Evolutionary conservation across 257 asterid genomes (phyloP), one percentile per base, ranked within the genome.

Genomic region (Ballota nigra): DNA sequence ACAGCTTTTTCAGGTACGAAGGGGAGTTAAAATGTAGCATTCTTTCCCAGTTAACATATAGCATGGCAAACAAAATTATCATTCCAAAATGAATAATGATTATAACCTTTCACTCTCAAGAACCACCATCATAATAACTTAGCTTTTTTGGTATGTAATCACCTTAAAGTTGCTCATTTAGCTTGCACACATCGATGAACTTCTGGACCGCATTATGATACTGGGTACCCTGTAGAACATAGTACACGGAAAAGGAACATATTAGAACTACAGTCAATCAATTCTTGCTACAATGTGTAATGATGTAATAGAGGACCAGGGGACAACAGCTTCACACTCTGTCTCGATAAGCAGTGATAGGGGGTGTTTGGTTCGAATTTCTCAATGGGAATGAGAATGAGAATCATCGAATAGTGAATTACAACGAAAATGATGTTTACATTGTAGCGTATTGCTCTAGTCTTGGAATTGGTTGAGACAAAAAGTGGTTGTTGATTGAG

Each of bases 181-280:
- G 92, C 83, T 91, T 91, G 88, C 97, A 94, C 12, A 94, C 92
- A 77, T 88, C 85, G 26, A 91, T 83, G 81, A 94, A 91, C 79
- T 86, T 91, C 84, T 91, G 96, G 51, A 94, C 85, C 2, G 97
- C 99, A 69, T 92, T 94, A 81, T 81, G 97, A 79, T 94, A 94
- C 74, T 91, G 97, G 8, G 97, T 88, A 23, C 97, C 98, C 99
- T 94, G 87, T 63, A 23, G 0, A 8, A 2, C 45, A 5, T 10
- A 22, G 61, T 8, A 19, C 2, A 55, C 24, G 16, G 11, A 22
- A 22, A 22, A 53, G 13, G 16, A 80, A 53, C 34, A 23, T 45
- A 51, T 43, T 63, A 74, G 52, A 38, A 59, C 15, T 13, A 62
- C 23, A 68, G 11, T 13, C 41, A 49, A 76, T 38, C 58, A 16